Conservation (phyloP, 495 filamentous ascomycete species). For the Tuber melanosporum region DNA sequence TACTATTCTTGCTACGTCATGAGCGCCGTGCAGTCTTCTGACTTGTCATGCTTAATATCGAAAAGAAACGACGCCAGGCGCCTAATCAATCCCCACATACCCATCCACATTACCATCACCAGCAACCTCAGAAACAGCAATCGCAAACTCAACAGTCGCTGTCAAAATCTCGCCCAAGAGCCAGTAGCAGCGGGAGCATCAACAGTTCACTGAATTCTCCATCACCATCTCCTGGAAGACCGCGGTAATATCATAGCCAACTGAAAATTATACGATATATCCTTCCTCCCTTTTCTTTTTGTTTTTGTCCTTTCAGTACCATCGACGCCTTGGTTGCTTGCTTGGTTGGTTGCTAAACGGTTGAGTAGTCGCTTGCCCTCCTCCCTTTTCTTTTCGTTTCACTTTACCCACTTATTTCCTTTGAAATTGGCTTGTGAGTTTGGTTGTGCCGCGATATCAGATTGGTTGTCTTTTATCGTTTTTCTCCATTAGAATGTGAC, state of each 20-base stretch:
- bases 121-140: conserved; percentile 23
- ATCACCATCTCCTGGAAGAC: conserved; percentile 13
- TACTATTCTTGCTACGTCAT: conserved; percentile 25
- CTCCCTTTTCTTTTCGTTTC: not conserved
- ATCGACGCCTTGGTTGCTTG: not conserved
- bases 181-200: conserved; percentile 26
- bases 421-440: not conserved
- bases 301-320: not conserved
- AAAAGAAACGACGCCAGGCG: conserved; percentile 43
- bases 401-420: not conserved
- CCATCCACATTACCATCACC: conserved; percentile 36
- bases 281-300: not conserved
- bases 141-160: not conserved
- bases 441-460: not conserved
- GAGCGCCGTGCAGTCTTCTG: conserved; percentile 40
- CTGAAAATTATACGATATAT: not conserved
- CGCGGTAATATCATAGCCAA: conserved; percentile 6
- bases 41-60: conserved; percentile 41
- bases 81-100: conserved; percentile 6
- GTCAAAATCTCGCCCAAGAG: conserved; percentile 36
- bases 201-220: conserved; percentile 17
- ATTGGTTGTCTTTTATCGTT: not conserved
- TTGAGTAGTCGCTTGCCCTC: not conserved
- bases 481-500: not conserved
- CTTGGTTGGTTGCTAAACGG: not conserved